Evolutionary conservation across 2,329 filamentous ascomycete species (phyloP), one percentile per base, ranked within the genome.

Genomic region (Drechslera avenae): DNA sequence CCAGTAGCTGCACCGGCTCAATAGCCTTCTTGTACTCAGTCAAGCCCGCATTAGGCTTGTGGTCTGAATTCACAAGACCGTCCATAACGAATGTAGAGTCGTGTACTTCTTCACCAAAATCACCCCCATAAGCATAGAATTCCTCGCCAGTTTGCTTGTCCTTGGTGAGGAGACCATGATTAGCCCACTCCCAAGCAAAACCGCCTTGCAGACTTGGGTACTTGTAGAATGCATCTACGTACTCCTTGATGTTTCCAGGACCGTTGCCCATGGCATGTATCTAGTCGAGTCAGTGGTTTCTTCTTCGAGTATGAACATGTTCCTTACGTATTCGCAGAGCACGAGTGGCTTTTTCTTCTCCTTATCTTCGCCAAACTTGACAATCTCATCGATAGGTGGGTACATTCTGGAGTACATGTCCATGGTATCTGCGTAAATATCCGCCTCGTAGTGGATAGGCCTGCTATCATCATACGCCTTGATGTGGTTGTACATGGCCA

Each of bases 321-420:
- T 35, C 57, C 65, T 54, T 52, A 66, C 77, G 50, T 78, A 83
- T 60, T 83, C 81, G 54, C 80, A 83, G 3, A 81, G 76, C 1
- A 88, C 74, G 1, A 88, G 72, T 0, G 85, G 85, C 70, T 88
- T 74, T 39, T 62, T 69, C 60, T 63, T 69, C 50, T 28, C 69
- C 49, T 76, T 68, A 34, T 75, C 70, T 17, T 74, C 66, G 2
- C 73, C 76, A 47, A 83, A 76, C 12, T 74, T 69, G 33, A 79
- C 71, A 13, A 87, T 76, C 0, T 79, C 73, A 1, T 82, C 76
- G 7, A 86, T 72, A 0, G 77, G 73, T 0, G 83, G 79, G 55
- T 89, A 89, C 86, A 89, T 89, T 64, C 83, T 82, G 10, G 82
- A 86, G 67, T 80, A 86, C 80, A 89, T 84, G 59, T 89, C 86